Evolutionary conservation across 2,329 filamentous ascomycete species (phyloP).

Genomic region (Fusarium sp.): DNA sequence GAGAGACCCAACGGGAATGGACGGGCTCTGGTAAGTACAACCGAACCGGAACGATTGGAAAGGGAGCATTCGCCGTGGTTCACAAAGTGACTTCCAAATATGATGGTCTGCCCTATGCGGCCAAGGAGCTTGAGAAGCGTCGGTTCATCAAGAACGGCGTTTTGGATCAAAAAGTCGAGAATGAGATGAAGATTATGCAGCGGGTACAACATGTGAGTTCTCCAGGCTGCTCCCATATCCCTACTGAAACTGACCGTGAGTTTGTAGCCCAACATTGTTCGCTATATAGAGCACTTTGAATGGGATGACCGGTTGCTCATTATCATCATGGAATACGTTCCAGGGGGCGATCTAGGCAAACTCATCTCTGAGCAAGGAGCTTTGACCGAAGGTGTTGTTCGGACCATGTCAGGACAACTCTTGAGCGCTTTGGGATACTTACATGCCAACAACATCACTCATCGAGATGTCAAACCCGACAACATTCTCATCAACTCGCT

Average conservation of each 20-base stretch:
- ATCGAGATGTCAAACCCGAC: slow-evolving; percentile 98
- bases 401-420: slow-evolving; percentile 76
- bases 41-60: slow-evolving; percentile 80
- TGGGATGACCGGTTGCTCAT: slow-evolving; percentile 85
- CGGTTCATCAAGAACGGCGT: slow-evolving; percentile 92
- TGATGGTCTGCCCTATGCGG: slow-evolving; percentile 83
- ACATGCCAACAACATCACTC: slow-evolving; percentile 87
- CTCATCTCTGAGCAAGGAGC: slow-evolving; percentile 68
- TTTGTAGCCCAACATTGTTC: slow-evolving; percentile 80
- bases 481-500: slow-evolving; percentile 85
- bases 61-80: slow-evolving; percentile 93
- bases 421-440: slow-evolving; percentile 85
- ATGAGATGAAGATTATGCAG: slow-evolving; percentile 97
- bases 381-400: slow-evolving; percentile 73
- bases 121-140: slow-evolving; percentile 93
- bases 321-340: slow-evolving; percentile 95
- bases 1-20: slow-evolving; percentile 68
- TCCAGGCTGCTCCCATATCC: neutral
- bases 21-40: slow-evolving; percentile 86
- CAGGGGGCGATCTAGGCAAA: slow-evolving; percentile 80
- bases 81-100: slow-evolving; percentile 88
- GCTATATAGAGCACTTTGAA: slow-evolving; percentile 88
- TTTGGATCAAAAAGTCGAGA: slow-evolving; percentile 89
- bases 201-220: slow-evolving; percentile 76
- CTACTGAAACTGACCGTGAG: slow-evolving; percentile 19